Conservation (phyloP, 139 green algal species). For the Yamagishiella unicocca region DNA sequence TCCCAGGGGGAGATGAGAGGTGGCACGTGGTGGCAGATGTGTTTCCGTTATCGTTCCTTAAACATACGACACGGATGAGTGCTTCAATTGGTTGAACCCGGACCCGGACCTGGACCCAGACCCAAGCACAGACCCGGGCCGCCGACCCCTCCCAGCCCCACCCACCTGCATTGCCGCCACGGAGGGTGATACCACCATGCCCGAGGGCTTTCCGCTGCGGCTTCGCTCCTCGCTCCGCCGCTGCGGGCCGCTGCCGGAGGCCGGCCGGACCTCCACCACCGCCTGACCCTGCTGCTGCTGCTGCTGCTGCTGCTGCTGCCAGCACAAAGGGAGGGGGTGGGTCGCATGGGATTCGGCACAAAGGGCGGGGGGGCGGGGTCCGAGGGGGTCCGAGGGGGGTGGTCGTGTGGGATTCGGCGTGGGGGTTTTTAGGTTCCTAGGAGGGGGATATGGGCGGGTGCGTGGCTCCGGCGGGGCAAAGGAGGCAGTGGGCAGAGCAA, state of each 20-base stretch:
- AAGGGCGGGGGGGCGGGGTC: neutral
- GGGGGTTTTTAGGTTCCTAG: too few relatives aligned
- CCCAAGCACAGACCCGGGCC: neutral
- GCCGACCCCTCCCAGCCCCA: neutral
- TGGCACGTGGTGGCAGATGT: neutral
- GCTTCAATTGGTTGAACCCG: too few relatives aligned
- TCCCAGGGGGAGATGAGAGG: neutral
- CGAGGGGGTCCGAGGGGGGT: too few relatives aligned
- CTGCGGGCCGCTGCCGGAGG: neutral
- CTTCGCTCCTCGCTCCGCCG: neutral
- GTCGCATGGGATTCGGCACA: neutral
- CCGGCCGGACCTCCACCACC: neutral
- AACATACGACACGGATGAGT: too few relatives aligned
- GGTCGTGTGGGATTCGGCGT: too few relatives aligned
- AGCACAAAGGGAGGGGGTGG: neutral
- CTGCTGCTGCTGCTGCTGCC: neutral
- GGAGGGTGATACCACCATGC: neutral
- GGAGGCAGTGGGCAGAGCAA: too few relatives aligned
- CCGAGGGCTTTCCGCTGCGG: neutral
- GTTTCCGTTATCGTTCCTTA: too few relatives aligned
- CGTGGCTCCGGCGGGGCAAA: too few relatives aligned
- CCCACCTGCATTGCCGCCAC: conserved; percentile 23
- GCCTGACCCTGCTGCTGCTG: neutral
- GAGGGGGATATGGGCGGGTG: too few relatives aligned
- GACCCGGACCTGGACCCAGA: too few relatives aligned